These are phyloP conservation scores for Nepenthes alata DNA, from an alignment of 179 eudicot genomes.

Conservation along the genomic window DNA sequence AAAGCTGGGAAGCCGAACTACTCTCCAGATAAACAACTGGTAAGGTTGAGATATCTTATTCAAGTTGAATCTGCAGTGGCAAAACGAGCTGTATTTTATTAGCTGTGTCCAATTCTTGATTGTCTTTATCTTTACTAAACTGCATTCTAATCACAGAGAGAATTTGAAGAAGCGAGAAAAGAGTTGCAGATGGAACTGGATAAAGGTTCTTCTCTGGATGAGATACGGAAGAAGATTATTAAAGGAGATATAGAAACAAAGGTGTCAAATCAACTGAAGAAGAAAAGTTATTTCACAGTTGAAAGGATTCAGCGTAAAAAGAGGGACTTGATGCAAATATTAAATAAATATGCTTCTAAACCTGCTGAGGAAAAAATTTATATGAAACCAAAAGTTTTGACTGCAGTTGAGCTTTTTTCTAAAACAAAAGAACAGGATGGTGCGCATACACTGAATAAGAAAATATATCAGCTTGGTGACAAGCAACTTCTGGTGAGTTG, in stretches of 20 bases:
- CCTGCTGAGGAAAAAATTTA: constrained; percentile 21
- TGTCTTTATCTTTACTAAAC: constrained; percentile 7
- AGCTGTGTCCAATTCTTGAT: neutral
- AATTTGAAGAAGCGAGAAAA: constrained; percentile 82
- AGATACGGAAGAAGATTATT: constrained; percentile 45
- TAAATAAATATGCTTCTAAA: constrained; percentile 32
- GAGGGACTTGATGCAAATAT: constrained; percentile 55
- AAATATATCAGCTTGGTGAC: constrained; percentile 47
- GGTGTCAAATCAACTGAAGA: constrained; percentile 48
- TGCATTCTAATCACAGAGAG: constrained; percentile 35
- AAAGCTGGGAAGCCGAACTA: constrained; percentile 77
- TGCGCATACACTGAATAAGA: constrained; percentile 31
- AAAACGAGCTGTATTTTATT: neutral
- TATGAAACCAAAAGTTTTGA: constrained; percentile 32
- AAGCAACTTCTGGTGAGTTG: constrained; percentile 78
- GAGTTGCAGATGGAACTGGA: constrained; percentile 67
- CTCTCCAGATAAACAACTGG: constrained; percentile 60
- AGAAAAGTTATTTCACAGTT: constrained; percentile 21
- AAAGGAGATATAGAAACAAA: constrained; percentile 69
- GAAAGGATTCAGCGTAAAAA: constrained; percentile 76
- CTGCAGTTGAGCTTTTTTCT: constrained; percentile 46
- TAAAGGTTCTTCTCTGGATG: constrained; percentile 56
- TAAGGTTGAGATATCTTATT: constrained; percentile 17
- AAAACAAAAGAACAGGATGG: constrained; percentile 35
- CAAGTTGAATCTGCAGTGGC: neutral